phyloP scores from a whole-genome alignment of 2,329 filamentous ascomycete genomes.

The Neodidymelliopsis sp. region DNA sequence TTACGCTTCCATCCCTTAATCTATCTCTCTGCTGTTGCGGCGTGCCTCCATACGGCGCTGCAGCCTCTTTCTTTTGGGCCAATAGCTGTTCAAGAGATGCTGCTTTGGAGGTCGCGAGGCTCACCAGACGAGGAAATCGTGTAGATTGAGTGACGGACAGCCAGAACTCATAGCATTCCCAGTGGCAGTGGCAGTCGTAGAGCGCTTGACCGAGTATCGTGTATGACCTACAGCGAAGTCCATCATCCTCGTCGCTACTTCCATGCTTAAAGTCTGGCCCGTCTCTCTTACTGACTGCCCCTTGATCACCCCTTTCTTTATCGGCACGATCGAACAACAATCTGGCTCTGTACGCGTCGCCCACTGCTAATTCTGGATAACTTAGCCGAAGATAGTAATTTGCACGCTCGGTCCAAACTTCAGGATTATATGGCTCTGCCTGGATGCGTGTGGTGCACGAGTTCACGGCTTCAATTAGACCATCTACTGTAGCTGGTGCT shows the following conservation, averaged over 20 bases:
- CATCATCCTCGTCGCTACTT: neutral
- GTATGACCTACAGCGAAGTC: slow-evolving; percentile 8
- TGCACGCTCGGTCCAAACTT: slow-evolving; percentile 5
- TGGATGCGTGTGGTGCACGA: slow-evolving; percentile 2
- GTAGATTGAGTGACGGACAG: slow-evolving; percentile 1
- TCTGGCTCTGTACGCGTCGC: slow-evolving; percentile 42
- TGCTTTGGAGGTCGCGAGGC: slow-evolving; percentile 3
- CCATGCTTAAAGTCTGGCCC: neutral
- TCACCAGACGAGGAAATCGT: neutral
- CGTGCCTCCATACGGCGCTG: slow-evolving; percentile 11
- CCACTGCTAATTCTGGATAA: slow-evolving; percentile 42
- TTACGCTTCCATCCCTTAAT: slow-evolving; percentile 21
- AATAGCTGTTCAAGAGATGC: slow-evolving; percentile 11
- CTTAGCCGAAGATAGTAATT: slow-evolving; percentile 12
- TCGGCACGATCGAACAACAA: slow-evolving; percentile 36
- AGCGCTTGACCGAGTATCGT: slow-evolving; percentile 25
- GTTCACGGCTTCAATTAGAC: neutral
- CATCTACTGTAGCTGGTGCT: neutral
- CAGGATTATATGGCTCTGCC: slow-evolving; percentile 1
- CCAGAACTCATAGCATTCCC: slow-evolving; percentile 22
- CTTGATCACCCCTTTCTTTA: neutral
- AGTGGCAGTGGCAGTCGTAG: slow-evolving; percentile 35
- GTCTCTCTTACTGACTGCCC: neutral
- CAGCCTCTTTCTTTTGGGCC: slow-evolving; percentile 18
- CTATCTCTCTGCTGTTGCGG: slow-evolving; percentile 20